Conservation (phyloP, 345 rosid species). For the Arabis hirsuta region DNA sequence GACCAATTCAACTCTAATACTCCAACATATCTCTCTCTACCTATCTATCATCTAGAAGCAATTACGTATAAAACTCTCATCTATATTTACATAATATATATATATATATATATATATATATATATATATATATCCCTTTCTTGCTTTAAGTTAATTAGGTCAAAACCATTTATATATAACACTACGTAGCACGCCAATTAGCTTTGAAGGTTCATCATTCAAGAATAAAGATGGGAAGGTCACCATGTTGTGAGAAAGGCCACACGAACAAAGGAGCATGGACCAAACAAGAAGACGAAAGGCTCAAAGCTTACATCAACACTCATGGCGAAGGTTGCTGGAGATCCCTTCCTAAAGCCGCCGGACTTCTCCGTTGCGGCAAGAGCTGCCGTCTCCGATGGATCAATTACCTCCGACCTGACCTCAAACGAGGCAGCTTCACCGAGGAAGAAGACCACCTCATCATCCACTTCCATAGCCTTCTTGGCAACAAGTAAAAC, state of each 20-base stretch:
- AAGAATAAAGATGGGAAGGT: constrained; percentile 62
- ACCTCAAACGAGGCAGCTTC: constrained; percentile 71
- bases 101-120: no score
- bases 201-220: constrained; percentile 32
- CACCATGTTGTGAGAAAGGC: constrained; percentile 77
- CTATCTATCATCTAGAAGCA: constrained; percentile 37
- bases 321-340: constrained; percentile 77
- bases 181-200: constrained; percentile 33
- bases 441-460: constrained; percentile 68
- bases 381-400: constrained; percentile 78
- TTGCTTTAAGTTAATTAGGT: constrained; percentile 30
- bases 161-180: constrained; percentile 41
- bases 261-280: constrained; percentile 81
- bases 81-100: not conserved
- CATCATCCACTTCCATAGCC: constrained; percentile 69
- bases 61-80: not conserved
- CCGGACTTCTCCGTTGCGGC: constrained; percentile 73
- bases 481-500: constrained; percentile 69
- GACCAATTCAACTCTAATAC: no score
- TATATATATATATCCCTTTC: not conserved
- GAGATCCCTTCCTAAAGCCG: constrained; percentile 73
- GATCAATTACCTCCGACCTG: constrained; percentile 72
- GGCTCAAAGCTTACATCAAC: constrained; percentile 62
- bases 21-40: constrained; percentile 12
- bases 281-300: constrained; percentile 60